These are phyloP conservation scores for Penicillium sclerotiorum DNA, from an alignment of 2,329 filamentous ascomycete species.

Conservation along the genomic window DNA sequence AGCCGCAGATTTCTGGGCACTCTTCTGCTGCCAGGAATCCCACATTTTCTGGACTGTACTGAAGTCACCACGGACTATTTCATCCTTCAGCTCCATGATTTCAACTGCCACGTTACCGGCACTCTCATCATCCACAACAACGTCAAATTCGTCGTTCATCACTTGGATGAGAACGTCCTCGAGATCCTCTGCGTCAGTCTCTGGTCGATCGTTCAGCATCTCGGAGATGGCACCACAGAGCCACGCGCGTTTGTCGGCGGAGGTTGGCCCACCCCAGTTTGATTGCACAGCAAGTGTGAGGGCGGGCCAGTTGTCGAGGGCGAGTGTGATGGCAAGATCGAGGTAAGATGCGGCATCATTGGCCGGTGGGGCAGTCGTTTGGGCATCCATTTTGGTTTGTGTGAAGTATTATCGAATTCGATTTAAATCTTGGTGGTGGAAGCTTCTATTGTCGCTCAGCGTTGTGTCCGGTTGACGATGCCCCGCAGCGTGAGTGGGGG, in stretches of 20 bases:
- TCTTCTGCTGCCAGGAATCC: constrained; percentile 43
- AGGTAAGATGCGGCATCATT: constrained; percentile 67
- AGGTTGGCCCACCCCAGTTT: constrained; percentile 83
- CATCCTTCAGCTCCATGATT: constrained; percentile 68
- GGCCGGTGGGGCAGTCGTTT: constrained; percentile 18
- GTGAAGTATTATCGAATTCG: background rate
- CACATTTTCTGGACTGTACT: constrained; percentile 66
- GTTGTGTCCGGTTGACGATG: background rate
- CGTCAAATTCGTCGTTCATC: constrained; percentile 95
- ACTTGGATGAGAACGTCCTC: constrained; percentile 85
- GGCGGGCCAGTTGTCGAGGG: constrained; percentile 84
- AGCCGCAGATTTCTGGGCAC: constrained; percentile 38
- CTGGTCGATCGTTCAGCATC: constrained; percentile 64
- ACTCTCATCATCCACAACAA: constrained; percentile 87
- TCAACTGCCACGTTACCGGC: constrained; percentile 71
- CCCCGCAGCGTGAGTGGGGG: background rate
- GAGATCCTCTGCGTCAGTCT: constrained; percentile 75
- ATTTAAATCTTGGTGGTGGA: background rate
- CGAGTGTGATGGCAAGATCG: constrained; percentile 83
- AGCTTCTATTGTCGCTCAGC: background rate
- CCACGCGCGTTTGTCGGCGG: constrained; percentile 90
- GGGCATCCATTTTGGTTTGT: constrained; percentile 21
- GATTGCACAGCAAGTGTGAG: constrained; percentile 85
- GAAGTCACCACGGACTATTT: constrained; percentile 68
- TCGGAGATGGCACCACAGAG: constrained; percentile 86